phyloP scores from a whole-genome alignment of 805 yeast genomes.

The Lipomyces mesembrius region DNA sequence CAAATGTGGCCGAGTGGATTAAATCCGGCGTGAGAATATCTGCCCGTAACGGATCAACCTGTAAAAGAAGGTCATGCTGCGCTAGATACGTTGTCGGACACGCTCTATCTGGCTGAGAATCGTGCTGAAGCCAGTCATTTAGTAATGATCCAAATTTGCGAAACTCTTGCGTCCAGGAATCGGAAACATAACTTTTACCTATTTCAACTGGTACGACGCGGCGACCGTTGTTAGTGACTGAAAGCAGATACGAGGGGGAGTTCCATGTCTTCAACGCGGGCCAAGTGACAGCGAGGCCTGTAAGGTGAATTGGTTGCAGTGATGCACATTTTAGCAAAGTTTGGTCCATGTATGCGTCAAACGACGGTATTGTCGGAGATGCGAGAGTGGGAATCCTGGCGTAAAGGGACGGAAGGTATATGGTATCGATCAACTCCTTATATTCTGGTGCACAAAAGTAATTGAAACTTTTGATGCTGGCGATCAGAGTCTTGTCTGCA shows the following conservation, averaged over 20 bases:
- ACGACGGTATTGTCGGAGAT: neutral
- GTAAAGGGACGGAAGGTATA: neutral
- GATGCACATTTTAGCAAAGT: neutral
- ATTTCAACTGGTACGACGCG: constrained; percentile 42
- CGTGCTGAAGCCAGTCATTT: constrained; percentile 17
- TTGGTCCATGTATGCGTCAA: neutral
- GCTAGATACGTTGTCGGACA: constrained; percentile 32
- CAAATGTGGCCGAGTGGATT: constrained; percentile 6
- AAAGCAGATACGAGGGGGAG: constrained; percentile 31
- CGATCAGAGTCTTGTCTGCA: neutral
- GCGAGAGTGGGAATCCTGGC: neutral
- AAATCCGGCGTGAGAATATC: constrained; percentile 39
- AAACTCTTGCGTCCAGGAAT: constrained; percentile 38
- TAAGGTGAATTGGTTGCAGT: constrained; percentile 17
- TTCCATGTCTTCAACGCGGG: constrained; percentile 39
- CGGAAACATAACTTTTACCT: constrained; percentile 36
- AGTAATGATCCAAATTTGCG: constrained; percentile 34
- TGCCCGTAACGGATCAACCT: constrained; percentile 30
- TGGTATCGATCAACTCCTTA: neutral
- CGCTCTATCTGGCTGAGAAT: constrained; percentile 18
- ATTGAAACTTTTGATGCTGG: neutral
- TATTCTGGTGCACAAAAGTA: constrained; percentile 11
- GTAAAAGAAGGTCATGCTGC: constrained; percentile 39
- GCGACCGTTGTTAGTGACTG: constrained; percentile 27
- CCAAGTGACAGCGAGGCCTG: constrained; percentile 28